Base-by-base conservation (phyloP, 164 flowering plant genomes). In the Macadamia tetraphylla region DNA sequence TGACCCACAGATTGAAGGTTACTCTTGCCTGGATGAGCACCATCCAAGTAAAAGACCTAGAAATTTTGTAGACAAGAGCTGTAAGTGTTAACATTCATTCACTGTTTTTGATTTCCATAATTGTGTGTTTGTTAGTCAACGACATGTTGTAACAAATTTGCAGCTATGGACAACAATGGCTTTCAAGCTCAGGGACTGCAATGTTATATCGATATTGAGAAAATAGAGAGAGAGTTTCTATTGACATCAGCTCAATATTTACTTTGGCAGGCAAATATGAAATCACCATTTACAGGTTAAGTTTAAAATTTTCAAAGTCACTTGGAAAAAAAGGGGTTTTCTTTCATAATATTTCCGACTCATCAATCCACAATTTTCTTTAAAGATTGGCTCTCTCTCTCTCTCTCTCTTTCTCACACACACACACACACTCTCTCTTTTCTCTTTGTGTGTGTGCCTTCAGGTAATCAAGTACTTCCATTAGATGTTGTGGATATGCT, bases 141-240 rank as follows among this genome's bases (percentile, higher is more conserved):
- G 44, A 55, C 60, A 14, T 59, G 31, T 8, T 63, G 30, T 65
- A 67, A 29, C 64, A 6, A 29, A 48, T 71, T 78, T 80, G 68
- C 63, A 80, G 79, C 77, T 74, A 82, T 78, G 48, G 74, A 70
- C 23, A 62, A 70, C 55, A 74, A 67, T 77, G 83, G 73, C 75
- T 64, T 56, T 70, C 81, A 77, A 63, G 66, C 81, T 69, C 79
- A 72, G 63, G 81, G 70, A 62, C 68, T 35, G 44, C 77, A 78
- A 17, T 71, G 69, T 60, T 82, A 64, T 70, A 66, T 89, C 60
- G 85, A 83, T 75, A 70, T 85, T 32, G 88, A 88, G 75, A 77
- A 82, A 75, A 92, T 94, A 70, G 96, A 94, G 70, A 81, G 84
- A 14, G 97, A 92, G 73, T 89, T 75, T 83, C 80, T 89, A 64